These are phyloP conservation scores for Fusarium falciforme DNA, from an alignment of 2,329 filamentous ascomycete genomes.

Conservation along the genomic window DNA sequence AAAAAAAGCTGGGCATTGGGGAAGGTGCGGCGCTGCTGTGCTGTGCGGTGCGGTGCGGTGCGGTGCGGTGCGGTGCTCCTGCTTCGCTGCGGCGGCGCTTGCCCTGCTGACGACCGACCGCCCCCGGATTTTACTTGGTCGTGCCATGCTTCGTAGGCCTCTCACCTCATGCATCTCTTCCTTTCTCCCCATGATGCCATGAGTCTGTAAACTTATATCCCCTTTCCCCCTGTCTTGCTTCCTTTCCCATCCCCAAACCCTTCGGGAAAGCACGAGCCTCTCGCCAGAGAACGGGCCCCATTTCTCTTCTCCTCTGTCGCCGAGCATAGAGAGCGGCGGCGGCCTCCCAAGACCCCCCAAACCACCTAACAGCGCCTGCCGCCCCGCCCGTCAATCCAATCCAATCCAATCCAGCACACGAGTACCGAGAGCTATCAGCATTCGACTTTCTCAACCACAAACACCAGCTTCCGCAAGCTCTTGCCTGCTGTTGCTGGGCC, in stretches of 20 bases:
- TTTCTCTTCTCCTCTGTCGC: conserved; percentile 21
- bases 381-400: conserved; percentile 35
- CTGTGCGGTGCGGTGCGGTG: not conserved
- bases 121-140: conserved; percentile 31
- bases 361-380: conserved; percentile 22
- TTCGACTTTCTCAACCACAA: conserved; percentile 23
- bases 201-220: conserved; percentile 20
- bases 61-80: not conserved
- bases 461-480: conserved; percentile 31
- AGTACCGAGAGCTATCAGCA: conserved; percentile 19
- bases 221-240: conserved; percentile 7
- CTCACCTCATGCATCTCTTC: conserved; percentile 4
- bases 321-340: conserved; percentile 27
- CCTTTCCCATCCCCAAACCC: conserved; percentile 13
- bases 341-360: conserved; percentile 38
- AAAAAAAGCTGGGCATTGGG: conserved; percentile 25
- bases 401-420: conserved; percentile 13
- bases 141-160: conserved; percentile 17
- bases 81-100: conserved; percentile 4
- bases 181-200: conserved; percentile 36
- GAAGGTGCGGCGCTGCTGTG: conserved; percentile 9
- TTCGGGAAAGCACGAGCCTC: conserved; percentile 30
- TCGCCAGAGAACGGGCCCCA: conserved; percentile 29
- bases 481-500: conserved; percentile 36
- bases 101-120: conserved; percentile 31